A percentile compares a stretch with the other conserved stretches of the same genome.
Conservation (phyloP, 768 basidiomycete genomes). For the Dentipellis fragilis region DNA sequence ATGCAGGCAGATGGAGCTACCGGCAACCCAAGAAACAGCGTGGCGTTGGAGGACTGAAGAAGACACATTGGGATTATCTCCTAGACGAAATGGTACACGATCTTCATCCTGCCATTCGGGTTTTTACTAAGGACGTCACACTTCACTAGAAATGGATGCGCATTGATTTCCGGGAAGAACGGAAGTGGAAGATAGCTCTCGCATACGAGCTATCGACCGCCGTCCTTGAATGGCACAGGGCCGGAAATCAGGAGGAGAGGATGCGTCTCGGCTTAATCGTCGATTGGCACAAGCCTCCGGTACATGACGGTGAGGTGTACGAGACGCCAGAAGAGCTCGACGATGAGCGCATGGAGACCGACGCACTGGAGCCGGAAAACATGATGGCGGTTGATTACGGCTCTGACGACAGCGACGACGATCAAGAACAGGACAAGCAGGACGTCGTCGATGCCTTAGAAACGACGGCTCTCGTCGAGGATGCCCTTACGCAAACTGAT, state of each 20-base stretch:
- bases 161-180: conserved; percentile 88
- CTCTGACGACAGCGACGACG: conserved; percentile 43
- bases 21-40: conserved; percentile 93
- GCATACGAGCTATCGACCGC: conserved; percentile 78
- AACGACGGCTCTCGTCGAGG: conserved; percentile 42
- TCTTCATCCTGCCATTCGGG: conserved; percentile 1
- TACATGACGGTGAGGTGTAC: conserved; percentile 27
- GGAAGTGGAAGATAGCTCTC: conserved; percentile 80
- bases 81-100: conserved; percentile 86
- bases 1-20: conserved; percentile 78
- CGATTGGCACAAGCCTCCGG: conserved; percentile 40
- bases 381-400: conserved; percentile 12
- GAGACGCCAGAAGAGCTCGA: conserved; percentile 18
- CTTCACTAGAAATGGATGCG: conserved; percentile 86
- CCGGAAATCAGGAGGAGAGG: conserved; percentile 54
- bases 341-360: conserved; percentile 21
- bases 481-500: conserved; percentile 41
- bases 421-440: conserved; percentile 44
- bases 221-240: conserved; percentile 82
- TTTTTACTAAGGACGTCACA: not conserved
- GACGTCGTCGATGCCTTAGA: conserved; percentile 53
- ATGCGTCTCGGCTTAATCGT: conserved; percentile 56
- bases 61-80: conserved; percentile 92
- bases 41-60: conserved; percentile 60
- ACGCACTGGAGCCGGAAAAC: conserved; percentile 17